Conservation (phyloP, 208 protist genomes). For the Trypanosoma brucei region DNA sequence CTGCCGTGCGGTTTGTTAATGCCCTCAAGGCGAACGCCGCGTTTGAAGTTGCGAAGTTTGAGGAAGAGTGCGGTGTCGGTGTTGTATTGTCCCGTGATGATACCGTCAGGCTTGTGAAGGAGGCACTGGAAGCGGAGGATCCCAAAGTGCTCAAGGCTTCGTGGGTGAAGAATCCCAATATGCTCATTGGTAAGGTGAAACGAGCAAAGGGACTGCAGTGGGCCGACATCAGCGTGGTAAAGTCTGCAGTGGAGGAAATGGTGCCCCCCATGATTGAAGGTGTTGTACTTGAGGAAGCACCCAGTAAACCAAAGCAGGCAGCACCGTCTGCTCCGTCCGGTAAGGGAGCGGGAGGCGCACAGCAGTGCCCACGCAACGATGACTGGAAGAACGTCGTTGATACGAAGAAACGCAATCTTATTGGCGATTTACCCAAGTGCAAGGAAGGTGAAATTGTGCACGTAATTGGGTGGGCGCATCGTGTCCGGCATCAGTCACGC, state of each 20-base stretch:
- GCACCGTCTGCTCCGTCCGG: slow-evolving; percentile 1
- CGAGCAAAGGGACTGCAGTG: slow-evolving; percentile 64
- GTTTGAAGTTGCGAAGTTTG: slow-evolving; percentile 44
- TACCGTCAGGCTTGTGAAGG: slow-evolving; percentile 37
- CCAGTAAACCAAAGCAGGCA: slow-evolving; percentile 12
- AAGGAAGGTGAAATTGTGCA: slow-evolving; percentile 66
- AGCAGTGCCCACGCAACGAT: slow-evolving; percentile 43
- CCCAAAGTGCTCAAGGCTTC: slow-evolving; percentile 41
- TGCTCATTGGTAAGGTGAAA: slow-evolving; percentile 81
- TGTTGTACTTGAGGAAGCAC: slow-evolving; percentile 28
- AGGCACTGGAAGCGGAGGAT: slow-evolving; percentile 53
- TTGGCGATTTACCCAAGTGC: slow-evolving; percentile 46
- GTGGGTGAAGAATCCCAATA: slow-evolving; percentile 83
- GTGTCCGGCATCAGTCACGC: slow-evolving; percentile 90
- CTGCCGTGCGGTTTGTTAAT: slow-evolving; percentile 75
- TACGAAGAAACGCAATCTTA: slow-evolving; percentile 32
- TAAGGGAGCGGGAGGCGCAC: not conserved
- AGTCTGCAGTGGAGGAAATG: slow-evolving; percentile 48
- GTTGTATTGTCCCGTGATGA: slow-evolving; percentile 53
- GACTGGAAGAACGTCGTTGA: slow-evolving; percentile 47
- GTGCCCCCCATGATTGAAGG: slow-evolving; percentile 63
- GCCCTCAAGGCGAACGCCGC: slow-evolving; percentile 26
- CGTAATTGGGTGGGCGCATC: slow-evolving; percentile 95
- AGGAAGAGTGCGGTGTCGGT: slow-evolving; percentile 76
- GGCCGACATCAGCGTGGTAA: slow-evolving; percentile 67